A percentile compares a stretch with the other conserved stretches of the same genome.
Evolutionary conservation across 2,329 filamentous ascomycete species (phyloP).

Genomic region (Microcyclospora tardicrescens): DNA sequence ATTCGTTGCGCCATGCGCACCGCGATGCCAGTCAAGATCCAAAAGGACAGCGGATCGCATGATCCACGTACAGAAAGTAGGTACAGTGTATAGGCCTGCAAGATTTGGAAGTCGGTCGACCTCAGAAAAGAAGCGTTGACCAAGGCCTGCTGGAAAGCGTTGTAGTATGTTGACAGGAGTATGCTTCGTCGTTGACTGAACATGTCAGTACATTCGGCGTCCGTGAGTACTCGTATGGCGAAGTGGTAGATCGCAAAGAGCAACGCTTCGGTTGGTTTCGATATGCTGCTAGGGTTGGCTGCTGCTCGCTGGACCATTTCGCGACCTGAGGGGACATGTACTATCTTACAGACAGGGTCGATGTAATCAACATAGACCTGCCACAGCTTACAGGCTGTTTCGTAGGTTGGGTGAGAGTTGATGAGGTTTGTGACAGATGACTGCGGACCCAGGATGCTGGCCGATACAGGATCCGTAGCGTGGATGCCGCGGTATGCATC

Average conservation of each 20-base stretch:
- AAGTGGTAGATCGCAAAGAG: constrained; percentile 50
- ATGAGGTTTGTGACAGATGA: constrained; percentile 9
- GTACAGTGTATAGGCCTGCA: constrained; percentile 57
- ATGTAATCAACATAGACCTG: constrained; percentile 58
- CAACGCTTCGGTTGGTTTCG: constrained; percentile 45
- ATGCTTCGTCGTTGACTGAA: constrained; percentile 44
- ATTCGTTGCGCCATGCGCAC: constrained; percentile 48
- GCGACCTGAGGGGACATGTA: constrained; percentile 47
- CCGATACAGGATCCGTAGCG: constrained; percentile 15
- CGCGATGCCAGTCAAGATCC: constrained; percentile 50
- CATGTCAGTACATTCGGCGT: constrained; percentile 32
- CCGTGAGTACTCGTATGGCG: constrained; percentile 37
- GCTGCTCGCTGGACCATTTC: constrained; percentile 38
- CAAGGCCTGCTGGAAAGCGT: constrained; percentile 50
- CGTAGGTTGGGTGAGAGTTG: constrained; percentile 41
- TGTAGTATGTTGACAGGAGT: constrained; percentile 18
- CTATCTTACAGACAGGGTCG: constrained; percentile 56
- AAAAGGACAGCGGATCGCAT: constrained; percentile 42
- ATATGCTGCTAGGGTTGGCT: constrained; percentile 38
- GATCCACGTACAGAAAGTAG: constrained; percentile 30
- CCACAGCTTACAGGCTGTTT: constrained; percentile 37
- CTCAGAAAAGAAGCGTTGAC: constrained; percentile 55
- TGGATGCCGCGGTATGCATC: constrained; percentile 8
- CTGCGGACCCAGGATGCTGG: constrained; percentile 11
- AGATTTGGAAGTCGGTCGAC: constrained; percentile 48